These are phyloP conservation scores for Melaleuca quinquenervia DNA, from an alignment of 345 rosid genomes.

Conservation along the genomic window DNA sequence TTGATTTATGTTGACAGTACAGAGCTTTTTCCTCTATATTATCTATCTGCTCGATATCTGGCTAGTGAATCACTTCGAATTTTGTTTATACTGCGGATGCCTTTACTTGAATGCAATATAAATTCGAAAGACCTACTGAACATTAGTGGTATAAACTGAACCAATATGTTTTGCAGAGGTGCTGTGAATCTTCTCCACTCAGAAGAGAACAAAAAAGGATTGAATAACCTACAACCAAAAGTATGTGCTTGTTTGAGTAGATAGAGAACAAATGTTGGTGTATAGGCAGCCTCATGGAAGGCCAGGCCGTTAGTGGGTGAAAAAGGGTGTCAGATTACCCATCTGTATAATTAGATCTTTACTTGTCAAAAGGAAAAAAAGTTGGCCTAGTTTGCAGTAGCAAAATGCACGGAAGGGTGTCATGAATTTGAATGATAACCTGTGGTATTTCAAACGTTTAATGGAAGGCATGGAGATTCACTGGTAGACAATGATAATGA, in stretches of 20 bases:
- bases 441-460: background rate
- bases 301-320: background rate
- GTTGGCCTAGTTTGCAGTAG: background rate
- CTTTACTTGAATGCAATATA: background rate
- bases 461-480: background rate
- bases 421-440: background rate
- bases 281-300: background rate
- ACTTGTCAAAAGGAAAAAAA: background rate
- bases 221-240: background rate
- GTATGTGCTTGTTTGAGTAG: background rate
- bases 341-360: background rate
- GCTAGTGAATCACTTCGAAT: background rate
- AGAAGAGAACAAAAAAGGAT: background rate
- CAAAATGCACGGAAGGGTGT: background rate
- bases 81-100: background rate
- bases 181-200: background rate
- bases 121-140: background rate
- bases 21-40: background rate
- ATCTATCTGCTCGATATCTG: background rate
- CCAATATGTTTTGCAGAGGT: background rate
- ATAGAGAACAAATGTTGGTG: background rate
- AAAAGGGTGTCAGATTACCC: background rate
- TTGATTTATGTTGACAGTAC: background rate
- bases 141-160: background rate
- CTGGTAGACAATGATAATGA: background rate